Percentiles rank a stretch among this genome's conserved stretches.
Conservation (phyloP, 2,329 filamentous ascomycete species). For the Talaromyces sp. region DNA sequence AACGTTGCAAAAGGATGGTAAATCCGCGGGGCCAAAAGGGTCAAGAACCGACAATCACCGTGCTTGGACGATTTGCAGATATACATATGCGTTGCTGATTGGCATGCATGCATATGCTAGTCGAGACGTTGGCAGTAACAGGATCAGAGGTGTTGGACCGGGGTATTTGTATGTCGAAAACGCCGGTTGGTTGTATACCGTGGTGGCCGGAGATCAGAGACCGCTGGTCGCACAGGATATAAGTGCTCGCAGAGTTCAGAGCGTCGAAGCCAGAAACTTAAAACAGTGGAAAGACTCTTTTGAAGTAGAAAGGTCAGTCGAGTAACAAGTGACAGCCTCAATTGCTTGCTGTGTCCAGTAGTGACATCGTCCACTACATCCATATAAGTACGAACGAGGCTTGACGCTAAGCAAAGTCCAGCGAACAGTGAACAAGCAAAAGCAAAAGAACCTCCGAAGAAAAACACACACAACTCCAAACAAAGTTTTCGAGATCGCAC, state of each 20-base stretch:
- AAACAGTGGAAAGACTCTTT: neutral
- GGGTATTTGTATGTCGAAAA: neutral
- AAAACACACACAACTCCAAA: neutral
- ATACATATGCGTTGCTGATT: slow-evolving; percentile 6
- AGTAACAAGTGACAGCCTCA: neutral
- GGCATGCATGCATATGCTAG: neutral
- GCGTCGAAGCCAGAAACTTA: neutral
- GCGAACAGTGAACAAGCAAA: neutral
- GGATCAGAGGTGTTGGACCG: neutral
- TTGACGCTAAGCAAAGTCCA: neutral
- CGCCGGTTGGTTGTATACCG: neutral
- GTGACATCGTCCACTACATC: neutral
- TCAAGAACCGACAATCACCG: neutral
- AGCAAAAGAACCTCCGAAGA: neutral
- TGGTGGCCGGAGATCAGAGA: neutral
- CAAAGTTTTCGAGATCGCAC: neutral
- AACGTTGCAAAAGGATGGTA: neutral
- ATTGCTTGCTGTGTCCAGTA: neutral
- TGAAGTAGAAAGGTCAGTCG: too few relatives aligned
- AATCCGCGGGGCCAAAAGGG: neutral
- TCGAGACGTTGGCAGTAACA: neutral
- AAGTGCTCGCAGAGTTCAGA: neutral
- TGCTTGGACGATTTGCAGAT: neutral
- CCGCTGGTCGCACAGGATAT: neutral
- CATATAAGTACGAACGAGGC: neutral